These are phyloP conservation scores for Neurospora sublineolata DNA, from an alignment of 495 filamentous ascomycete genomes.

Conservation along the genomic window DNA sequence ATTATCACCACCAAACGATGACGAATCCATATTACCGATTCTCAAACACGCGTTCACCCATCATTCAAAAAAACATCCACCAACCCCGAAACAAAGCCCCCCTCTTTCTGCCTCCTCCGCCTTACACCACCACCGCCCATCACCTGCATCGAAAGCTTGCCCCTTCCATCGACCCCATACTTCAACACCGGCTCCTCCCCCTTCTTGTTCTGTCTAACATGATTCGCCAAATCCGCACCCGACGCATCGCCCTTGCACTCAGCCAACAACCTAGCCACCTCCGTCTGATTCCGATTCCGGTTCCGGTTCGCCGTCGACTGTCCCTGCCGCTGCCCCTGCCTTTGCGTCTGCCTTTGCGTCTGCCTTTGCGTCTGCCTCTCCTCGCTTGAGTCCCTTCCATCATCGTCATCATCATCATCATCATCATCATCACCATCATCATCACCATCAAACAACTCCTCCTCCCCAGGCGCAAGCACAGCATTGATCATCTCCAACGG, in stretches of 20 bases:
- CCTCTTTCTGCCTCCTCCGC: not conserved
- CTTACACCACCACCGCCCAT: not conserved
- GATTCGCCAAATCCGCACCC: not conserved
- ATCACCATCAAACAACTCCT: not conserved
- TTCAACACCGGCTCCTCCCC: not conserved
- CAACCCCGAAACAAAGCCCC: not conserved
- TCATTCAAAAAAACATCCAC: not conserved
- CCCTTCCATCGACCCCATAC: not conserved
- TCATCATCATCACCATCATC: not conserved
- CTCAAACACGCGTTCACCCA: not conserved
- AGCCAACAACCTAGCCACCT: not conserved
- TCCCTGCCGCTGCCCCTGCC: not conserved
- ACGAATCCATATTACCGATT: not conserved
- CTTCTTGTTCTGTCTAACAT: not conserved
- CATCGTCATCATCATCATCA: not conserved
- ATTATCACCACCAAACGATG: too few relatives aligned
- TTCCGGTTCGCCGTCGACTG: not conserved
- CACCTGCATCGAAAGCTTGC: not conserved
- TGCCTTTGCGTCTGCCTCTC: not conserved
- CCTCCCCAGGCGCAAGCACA: not conserved
- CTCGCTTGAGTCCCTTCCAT: not conserved
- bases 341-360: not conserved
- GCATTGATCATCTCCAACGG: not conserved
- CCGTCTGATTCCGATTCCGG: not conserved
- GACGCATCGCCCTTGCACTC: not conserved